phyloP scores from a whole-genome alignment of 495 filamentous ascomycete genomes.

The Daldinia bambusicola region DNA sequence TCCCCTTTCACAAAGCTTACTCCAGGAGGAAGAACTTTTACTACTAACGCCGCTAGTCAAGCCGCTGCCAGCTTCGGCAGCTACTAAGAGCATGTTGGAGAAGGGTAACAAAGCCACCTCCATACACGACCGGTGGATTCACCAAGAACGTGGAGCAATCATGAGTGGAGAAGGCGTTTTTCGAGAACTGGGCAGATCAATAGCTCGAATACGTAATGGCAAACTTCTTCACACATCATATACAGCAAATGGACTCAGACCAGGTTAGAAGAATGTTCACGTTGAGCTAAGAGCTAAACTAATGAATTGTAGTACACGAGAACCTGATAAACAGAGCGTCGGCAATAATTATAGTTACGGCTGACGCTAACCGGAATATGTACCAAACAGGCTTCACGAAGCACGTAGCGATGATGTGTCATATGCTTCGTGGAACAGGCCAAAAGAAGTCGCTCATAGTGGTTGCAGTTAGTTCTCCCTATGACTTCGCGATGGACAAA shows the following conservation, averaged over 20 bases:
- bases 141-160: conserved; percentile 72
- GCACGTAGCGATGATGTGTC: conserved; percentile 92
- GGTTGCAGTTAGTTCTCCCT: conserved; percentile 90
- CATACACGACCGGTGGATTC: conserved; percentile 63
- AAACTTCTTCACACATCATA: conserved; percentile 91
- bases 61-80: conserved; percentile 83
- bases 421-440: conserved; percentile 63
- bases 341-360: conserved; percentile 86
- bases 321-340: conserved; percentile 86
- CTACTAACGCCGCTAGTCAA: conserved; percentile 87
- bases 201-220: conserved; percentile 82
- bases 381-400: conserved; percentile 94
- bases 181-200: conserved; percentile 79
- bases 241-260: conserved; percentile 86
- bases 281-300: background rate
- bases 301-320: conserved; percentile 71
- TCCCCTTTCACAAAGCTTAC: conserved; percentile 78
- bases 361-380: conserved; percentile 88
- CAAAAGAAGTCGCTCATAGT: conserved; percentile 81
- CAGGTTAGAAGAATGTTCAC: conserved; percentile 53
- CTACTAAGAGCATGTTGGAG: conserved; percentile 64
- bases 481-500: conserved; percentile 93
- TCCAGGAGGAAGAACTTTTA: conserved; percentile 83
- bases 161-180: conserved; percentile 91
- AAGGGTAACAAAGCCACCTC: conserved; percentile 58